Conservation (phyloP, 306 rosid species). For the Lotus japonicus region DNA sequence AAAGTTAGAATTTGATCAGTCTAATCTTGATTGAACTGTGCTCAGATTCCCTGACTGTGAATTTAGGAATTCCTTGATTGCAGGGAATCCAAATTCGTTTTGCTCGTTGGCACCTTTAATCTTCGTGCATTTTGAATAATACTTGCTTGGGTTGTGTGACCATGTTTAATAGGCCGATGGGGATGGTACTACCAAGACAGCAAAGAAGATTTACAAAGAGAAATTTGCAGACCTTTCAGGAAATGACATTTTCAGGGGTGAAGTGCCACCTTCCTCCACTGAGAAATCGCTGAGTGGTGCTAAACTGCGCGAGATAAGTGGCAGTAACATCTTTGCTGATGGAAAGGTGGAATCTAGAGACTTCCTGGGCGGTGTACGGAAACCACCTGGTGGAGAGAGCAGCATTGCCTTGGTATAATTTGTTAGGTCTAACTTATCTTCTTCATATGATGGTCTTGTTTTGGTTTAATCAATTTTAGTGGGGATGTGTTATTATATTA, state of each 20-base stretch:
- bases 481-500: constrained; percentile 61
- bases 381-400: constrained; percentile 99
- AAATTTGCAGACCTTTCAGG: constrained; percentile 79
- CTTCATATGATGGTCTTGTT: constrained; percentile 39
- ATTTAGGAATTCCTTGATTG: no score
- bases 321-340: constrained; percentile 93
- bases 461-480: constrained; percentile 36
- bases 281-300: constrained; percentile 79
- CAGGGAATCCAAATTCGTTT: no score
- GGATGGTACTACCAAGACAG: constrained; percentile 44
- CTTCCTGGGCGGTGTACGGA: constrained; percentile 90
- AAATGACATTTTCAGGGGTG: constrained; percentile 81
- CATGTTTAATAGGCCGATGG: constrained; percentile 38
- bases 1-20: no score
- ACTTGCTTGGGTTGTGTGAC: constrained; percentile 15
- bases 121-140: not conserved
- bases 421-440: constrained; percentile 66
- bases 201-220: constrained; percentile 79
- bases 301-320: constrained; percentile 87
- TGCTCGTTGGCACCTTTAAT: not conserved
- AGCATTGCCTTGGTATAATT: constrained; percentile 90
- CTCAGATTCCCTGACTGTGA: no score
- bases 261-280: constrained; percentile 56
- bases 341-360: constrained; percentile 92
- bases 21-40: no score